phyloP scores from a whole-genome alignment of 257 asterid species.

The Catharanthus roseus region DNA sequence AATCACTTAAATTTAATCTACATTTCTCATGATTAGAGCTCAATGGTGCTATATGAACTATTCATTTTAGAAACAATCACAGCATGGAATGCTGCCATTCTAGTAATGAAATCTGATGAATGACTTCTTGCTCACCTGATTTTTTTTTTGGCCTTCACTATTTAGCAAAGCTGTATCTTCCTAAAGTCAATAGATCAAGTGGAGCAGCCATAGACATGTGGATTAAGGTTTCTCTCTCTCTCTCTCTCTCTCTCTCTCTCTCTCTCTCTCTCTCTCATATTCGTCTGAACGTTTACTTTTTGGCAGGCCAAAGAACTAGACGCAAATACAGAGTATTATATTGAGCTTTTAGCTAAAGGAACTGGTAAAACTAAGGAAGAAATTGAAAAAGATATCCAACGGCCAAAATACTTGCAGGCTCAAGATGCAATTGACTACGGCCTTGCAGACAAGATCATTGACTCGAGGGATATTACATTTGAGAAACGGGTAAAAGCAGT shows the following conservation, averaged over 20 bases:
- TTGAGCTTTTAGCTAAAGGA: slow-evolving; percentile 75
- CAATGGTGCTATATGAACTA: background rate
- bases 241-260: slow-evolving; percentile 25
- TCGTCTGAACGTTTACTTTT: slow-evolving; percentile 11
- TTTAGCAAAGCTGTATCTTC: slow-evolving; percentile 88
- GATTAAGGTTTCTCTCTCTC: slow-evolving; percentile 63
- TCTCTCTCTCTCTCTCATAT: slow-evolving; percentile 18
- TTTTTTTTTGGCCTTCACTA: slow-evolving; percentile 15
- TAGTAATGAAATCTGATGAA: background rate
- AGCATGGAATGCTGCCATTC: background rate
- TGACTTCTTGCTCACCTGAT: background rate
- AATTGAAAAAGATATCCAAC: slow-evolving; percentile 63
- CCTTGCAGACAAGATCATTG: slow-evolving; percentile 74
- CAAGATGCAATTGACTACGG: slow-evolving; percentile 85
- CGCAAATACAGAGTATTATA: slow-evolving; percentile 54
- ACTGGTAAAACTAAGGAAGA: slow-evolving; percentile 83
- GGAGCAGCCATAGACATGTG: slow-evolving; percentile 88
- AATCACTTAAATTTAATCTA: background rate
- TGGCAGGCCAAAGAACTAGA: slow-evolving; percentile 81
- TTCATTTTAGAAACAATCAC: background rate
- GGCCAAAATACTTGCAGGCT: slow-evolving; percentile 63
- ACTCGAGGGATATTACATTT: slow-evolving; percentile 50
- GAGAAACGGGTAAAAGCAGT: slow-evolving; percentile 65
- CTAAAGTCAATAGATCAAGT: slow-evolving; percentile 61
- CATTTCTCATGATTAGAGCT: background rate